Evolutionary conservation across 495 filamentous ascomycete genomes (phyloP).

Genomic region (Podospora tetraspora): DNA sequence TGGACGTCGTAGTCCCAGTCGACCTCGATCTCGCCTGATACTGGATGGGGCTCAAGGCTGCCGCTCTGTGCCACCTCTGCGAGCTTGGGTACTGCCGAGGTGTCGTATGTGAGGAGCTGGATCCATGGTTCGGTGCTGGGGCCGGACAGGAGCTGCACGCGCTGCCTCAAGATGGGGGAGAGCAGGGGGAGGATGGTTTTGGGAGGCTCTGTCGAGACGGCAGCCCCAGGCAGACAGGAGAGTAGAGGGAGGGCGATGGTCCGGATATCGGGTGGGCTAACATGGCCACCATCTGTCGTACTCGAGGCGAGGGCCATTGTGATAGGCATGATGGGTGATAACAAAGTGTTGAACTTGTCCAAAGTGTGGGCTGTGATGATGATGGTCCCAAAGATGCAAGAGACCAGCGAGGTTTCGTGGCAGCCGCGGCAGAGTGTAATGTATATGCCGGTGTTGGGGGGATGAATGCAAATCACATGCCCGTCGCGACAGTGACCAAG

Average conservation of each 20-base stretch:
- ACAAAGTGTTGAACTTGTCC: neutral
- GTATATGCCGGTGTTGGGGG: neutral
- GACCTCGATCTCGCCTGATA: conserved; percentile 83
- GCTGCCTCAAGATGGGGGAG: conserved; percentile 85
- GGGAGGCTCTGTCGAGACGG: conserved; percentile 70
- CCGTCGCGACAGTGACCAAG: conserved; percentile 6
- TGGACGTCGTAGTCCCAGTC: conserved; percentile 58
- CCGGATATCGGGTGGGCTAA: conserved; percentile 59
- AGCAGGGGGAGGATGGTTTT: conserved; percentile 74
- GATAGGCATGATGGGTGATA: neutral
- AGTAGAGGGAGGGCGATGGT: conserved; percentile 69
- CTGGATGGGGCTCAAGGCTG: conserved; percentile 79
- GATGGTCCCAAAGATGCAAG: neutral
- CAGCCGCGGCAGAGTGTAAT: neutral
- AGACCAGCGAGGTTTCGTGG: neutral
- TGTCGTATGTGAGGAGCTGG: conserved; percentile 79
- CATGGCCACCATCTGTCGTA: conserved; percentile 44
- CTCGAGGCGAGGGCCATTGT: conserved; percentile 23
- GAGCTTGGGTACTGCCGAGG: conserved; percentile 60
- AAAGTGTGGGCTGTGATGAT: neutral
- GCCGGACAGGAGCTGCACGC: conserved; percentile 68
- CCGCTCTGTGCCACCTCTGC: conserved; percentile 59
- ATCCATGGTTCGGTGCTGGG: conserved; percentile 77
- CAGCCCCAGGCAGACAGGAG: conserved; percentile 79
- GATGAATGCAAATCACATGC: conserved; percentile 10